These are phyloP conservation scores for Magnaporthiopsis rhizophila DNA, from an alignment of 2,329 filamentous ascomycete species.

Conservation along the genomic window DNA sequence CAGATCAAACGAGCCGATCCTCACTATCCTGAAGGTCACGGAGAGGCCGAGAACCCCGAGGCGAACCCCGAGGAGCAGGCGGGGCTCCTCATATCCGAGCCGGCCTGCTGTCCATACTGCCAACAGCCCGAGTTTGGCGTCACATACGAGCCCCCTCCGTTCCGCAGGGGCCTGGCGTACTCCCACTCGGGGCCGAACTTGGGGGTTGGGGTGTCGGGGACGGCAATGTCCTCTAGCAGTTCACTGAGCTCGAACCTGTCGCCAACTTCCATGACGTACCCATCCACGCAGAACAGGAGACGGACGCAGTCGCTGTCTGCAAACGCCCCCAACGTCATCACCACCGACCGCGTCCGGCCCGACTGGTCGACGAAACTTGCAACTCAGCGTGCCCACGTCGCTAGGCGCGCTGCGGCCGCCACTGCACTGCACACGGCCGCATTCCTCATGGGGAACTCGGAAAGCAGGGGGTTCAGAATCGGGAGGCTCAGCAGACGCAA, in stretches of 20 bases:
- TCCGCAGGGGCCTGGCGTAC: conserved; percentile 75
- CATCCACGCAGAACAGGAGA: conserved; percentile 25
- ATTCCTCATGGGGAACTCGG: conserved; percentile 69
- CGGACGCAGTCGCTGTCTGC: conserved; percentile 63
- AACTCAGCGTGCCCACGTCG: conserved; percentile 74
- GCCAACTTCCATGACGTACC: conserved; percentile 24
- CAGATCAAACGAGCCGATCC: conserved; percentile 95
- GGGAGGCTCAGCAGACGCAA: conserved; percentile 51
- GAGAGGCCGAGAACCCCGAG: conserved; percentile 27
- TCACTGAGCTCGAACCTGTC: conserved; percentile 59
- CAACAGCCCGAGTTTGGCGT: conserved; percentile 92
- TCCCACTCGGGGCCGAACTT: conserved; percentile 36
- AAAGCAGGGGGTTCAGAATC: conserved; percentile 44
- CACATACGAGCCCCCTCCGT: conserved; percentile 85
- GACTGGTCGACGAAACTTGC: conserved; percentile 91
- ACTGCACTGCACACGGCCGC: conserved; percentile 92
- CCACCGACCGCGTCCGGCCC: conserved; percentile 83
- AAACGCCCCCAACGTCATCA: conserved; percentile 77
- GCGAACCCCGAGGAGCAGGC: conserved; percentile 41
- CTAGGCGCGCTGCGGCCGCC: conserved; percentile 81
- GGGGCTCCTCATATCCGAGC: conserved; percentile 76
- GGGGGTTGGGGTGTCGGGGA: conserved; percentile 33
- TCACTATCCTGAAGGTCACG: conserved; percentile 73
- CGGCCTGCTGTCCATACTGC: conserved; percentile 89
- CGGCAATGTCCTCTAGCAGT: conserved; percentile 80